Conservation (phyloP, 176 grass and related monocot genomes). For the Aegilops bicornis region DNA sequence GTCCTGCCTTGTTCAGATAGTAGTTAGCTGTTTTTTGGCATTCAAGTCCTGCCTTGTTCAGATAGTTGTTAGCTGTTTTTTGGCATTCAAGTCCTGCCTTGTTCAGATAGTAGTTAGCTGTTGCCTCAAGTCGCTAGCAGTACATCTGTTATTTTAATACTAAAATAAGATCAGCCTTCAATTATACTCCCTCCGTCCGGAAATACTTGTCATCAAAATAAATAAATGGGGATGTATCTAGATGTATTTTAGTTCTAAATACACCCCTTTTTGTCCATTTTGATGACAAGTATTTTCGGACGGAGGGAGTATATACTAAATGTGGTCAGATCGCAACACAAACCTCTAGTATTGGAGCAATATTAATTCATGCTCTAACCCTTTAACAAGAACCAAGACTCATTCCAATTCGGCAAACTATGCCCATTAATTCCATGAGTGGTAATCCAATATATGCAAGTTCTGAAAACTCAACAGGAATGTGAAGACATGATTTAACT, state of each 20-base stretch:
- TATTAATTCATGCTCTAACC: background rate
- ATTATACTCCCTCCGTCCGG: no score
- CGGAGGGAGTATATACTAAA: conserved; percentile 20
- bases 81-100: no score
- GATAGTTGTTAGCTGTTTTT: background rate
- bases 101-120: background rate
- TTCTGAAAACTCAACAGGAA: conserved; percentile 18
- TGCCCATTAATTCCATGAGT: background rate
- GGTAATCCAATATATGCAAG: background rate
- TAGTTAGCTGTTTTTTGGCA: background rate
- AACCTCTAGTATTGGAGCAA: background rate
- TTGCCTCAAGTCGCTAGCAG: background rate
- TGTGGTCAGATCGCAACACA: background rate
- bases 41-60: no score
- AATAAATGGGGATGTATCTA: no score
- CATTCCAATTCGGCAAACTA: background rate
- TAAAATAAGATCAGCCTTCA: background rate
- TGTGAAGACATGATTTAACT: conserved; percentile 4
- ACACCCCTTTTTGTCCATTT: no score
- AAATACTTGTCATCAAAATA: no score
- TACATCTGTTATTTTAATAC: background rate
- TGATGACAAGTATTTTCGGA: no score
- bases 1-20: no score
- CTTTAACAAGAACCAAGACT: background rate
- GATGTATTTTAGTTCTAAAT: no score